Evolutionary conservation across 352 stramenopile genomes (phyloP).

Genomic region (Pythium periplocum): DNA sequence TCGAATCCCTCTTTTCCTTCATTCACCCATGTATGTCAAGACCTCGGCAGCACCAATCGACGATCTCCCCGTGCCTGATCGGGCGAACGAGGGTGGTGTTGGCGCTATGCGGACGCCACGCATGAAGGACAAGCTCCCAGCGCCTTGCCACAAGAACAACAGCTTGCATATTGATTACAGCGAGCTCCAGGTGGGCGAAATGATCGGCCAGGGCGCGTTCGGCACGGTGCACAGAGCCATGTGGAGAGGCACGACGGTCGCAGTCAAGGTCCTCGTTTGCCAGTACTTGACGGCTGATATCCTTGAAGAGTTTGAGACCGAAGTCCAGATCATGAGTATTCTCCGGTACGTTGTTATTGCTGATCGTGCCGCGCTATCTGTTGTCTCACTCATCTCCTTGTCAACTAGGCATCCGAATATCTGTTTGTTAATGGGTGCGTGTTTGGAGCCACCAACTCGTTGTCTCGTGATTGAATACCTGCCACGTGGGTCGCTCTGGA

Average conservation of each 20-base stretch:
- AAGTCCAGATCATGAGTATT: constrained; percentile 90
- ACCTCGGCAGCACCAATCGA: constrained; percentile 54
- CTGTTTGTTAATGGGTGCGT: constrained; percentile 79
- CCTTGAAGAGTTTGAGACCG: constrained; percentile 82
- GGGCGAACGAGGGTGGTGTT: constrained; percentile 4
- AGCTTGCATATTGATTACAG: constrained; percentile 80
- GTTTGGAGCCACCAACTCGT: constrained; percentile 66
- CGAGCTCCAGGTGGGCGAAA: constrained; percentile 70
- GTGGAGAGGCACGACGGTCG: constrained; percentile 72
- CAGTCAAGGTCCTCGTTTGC: constrained; percentile 82
- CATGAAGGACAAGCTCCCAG: constrained; percentile 40
- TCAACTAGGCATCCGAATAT: constrained; percentile 76
- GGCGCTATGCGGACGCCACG: constrained; percentile 23
- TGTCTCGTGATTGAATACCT: constrained; percentile 87
- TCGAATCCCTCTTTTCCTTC: constrained; percentile 77
- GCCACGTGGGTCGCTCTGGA: constrained; percentile 76
- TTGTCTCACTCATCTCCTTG: neutral
- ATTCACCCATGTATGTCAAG: constrained; percentile 85
- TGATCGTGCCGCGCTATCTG: neutral
- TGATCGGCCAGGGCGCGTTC: constrained; percentile 84
- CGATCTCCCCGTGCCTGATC: constrained; percentile 29
- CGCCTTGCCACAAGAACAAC: constrained; percentile 57
- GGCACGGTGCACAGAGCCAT: constrained; percentile 70
- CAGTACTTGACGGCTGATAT: constrained; percentile 82
- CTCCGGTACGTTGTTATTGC: constrained; percentile 42